These are phyloP conservation scores for Dianthus caryophyllus DNA, from an alignment of 148 eudicot genomes.

Conservation along the genomic window DNA sequence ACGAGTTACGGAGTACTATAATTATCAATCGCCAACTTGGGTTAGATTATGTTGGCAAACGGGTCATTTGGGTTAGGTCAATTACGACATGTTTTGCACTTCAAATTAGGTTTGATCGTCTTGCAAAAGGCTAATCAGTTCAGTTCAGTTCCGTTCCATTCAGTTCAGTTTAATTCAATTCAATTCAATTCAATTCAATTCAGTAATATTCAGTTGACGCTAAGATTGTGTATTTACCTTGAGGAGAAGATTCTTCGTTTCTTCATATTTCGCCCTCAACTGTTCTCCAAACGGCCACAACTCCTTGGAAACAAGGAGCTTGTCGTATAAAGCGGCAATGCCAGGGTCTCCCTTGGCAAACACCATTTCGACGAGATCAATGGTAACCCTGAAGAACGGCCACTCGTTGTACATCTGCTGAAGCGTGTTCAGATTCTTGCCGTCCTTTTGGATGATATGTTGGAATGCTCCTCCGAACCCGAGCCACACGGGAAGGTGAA, in stretches of 20 bases:
- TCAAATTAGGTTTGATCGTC: too few species aligned
- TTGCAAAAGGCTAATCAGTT: too few species aligned
- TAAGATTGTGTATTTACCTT: constrained; percentile 39
- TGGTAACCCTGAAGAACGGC: constrained; percentile 99
- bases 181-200: too few species aligned
- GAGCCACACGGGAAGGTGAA: constrained; percentile 98
- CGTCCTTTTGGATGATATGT: constrained; percentile 59
- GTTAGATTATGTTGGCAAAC: too few species aligned
- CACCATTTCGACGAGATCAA: constrained; percentile 94
- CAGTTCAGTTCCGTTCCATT: too few species aligned
- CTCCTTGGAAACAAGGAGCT: constrained; percentile 82
- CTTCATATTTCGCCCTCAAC: constrained; percentile 66
- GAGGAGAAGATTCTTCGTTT: constrained; percentile 67
- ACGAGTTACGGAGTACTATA: too few species aligned
- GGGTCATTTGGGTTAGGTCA: too few species aligned
- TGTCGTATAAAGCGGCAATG: constrained; percentile 82
- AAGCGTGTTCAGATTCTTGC: constrained; percentile 62
- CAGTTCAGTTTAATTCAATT: too few species aligned
- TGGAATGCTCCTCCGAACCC: constrained; percentile 88
- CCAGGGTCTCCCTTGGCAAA: constrained; percentile 98
- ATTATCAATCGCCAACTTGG: too few species aligned
- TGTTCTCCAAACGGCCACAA: constrained; percentile 76
- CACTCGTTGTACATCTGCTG: constrained; percentile 89
- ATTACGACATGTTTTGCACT: too few species aligned
- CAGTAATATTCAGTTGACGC: too few species aligned